phyloP scores from a whole-genome alignment of 1,139 yeast genomes.

The Kluyveromyces sp. region DNA sequence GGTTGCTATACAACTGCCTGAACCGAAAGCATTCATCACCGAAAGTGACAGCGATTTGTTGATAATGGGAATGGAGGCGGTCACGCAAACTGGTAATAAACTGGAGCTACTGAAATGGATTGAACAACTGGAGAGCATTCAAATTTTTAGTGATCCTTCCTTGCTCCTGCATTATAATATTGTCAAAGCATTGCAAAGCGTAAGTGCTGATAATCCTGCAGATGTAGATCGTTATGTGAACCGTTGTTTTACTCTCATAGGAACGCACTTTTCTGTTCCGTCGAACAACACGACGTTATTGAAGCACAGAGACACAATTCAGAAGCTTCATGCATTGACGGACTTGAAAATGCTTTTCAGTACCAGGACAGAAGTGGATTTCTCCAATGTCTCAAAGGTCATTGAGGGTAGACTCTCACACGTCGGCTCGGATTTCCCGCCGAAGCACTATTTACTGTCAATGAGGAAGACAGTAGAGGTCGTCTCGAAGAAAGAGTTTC shows the following conservation, averaged over 20 bases:
- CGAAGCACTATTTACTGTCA: conserved; percentile 55
- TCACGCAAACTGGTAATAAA: conserved; percentile 58
- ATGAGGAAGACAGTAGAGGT: conserved; percentile 52
- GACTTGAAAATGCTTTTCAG: conserved; percentile 42
- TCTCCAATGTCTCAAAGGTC: conserved; percentile 21
- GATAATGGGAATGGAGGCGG: conserved; percentile 65
- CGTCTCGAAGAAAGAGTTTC: conserved; percentile 34
- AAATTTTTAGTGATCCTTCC: conserved; percentile 43
- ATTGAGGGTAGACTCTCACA: conserved; percentile 40
- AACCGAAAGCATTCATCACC: conserved; percentile 21
- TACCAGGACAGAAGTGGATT: conserved; percentile 18
- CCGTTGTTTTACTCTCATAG: conserved; percentile 49
- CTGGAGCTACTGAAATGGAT: conserved; percentile 54
- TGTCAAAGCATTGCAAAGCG: conserved; percentile 51
- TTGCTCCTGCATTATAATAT: conserved; percentile 56
- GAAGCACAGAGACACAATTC: conserved; percentile 49
- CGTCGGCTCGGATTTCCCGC: conserved; percentile 55
- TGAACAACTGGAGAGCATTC: conserved; percentile 36
- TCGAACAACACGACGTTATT: conserved; percentile 57
- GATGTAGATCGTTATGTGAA: conserved; percentile 39
- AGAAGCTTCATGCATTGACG: conserved; percentile 62
- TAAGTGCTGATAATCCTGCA: conserved; percentile 33
- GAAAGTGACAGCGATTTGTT: conserved; percentile 45
- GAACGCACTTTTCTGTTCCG: conserved; percentile 50
- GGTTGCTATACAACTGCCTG: conserved; percentile 22